A percentile compares a stretch with the other conserved stretches of the same genome.
phyloP scores from a whole-genome alignment of 441 rosid species.

The Corymbia citriodora region DNA sequence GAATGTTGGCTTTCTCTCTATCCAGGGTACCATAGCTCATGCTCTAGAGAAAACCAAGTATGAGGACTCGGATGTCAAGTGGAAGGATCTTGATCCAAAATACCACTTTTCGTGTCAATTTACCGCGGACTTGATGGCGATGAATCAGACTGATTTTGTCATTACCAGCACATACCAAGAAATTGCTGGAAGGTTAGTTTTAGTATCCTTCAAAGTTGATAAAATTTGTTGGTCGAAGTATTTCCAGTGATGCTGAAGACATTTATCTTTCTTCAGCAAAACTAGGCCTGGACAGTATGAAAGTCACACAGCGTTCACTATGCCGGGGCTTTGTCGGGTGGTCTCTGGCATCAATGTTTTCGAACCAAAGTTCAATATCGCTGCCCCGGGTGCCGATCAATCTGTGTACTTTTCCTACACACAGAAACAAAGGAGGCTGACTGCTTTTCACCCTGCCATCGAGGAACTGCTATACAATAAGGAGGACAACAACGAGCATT shows the following conservation, averaged over 20 bases:
- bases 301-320: constrained; percentile 71
- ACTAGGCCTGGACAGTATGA: constrained; percentile 85
- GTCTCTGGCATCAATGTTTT: constrained; percentile 87
- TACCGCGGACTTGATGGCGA: constrained; percentile 79
- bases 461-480: constrained; percentile 63
- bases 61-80: constrained; percentile 81
- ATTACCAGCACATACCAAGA: constrained; percentile 92
- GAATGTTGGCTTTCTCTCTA: neutral
- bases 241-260: neutral
- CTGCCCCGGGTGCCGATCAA: constrained; percentile 93
- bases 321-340: constrained; percentile 88
- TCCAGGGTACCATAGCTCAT: constrained; percentile 81
- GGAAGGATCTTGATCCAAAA: constrained; percentile 80
- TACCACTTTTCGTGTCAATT: constrained; percentile 95
- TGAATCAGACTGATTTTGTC: constrained; percentile 85
- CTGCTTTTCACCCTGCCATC: constrained; percentile 60
- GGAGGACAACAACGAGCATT: constrained; percentile 62
- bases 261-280: constrained; percentile 36
- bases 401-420: constrained; percentile 81
- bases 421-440: constrained; percentile 36
- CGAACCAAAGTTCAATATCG: constrained; percentile 90
- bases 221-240: neutral
- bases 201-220: neutral
- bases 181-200: constrained; percentile 80
- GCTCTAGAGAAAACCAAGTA: constrained; percentile 91